Conservation (phyloP, 495 filamentous ascomycete species). For the Terfezia boudieri region DNA sequence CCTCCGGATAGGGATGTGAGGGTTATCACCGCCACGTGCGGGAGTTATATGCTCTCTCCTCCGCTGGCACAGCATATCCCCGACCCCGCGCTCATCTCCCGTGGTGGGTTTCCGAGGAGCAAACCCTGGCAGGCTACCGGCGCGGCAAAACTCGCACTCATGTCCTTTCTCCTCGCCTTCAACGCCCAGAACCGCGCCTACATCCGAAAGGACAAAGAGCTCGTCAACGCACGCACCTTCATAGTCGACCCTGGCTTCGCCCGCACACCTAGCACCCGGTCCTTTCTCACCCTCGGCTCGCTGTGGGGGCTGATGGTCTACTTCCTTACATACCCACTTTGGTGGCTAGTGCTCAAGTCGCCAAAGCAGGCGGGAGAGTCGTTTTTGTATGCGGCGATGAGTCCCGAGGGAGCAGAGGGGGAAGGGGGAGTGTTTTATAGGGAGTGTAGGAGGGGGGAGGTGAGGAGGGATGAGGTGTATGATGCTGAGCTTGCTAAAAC, state of each 20-base stretch:
- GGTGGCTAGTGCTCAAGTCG: conserved; percentile 76
- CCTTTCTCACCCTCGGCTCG: conserved; percentile 66
- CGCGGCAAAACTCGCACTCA: conserved; percentile 71
- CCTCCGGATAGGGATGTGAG: conserved; percentile 83
- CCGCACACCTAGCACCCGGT: conserved; percentile 64
- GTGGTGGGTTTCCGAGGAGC: conserved; percentile 8
- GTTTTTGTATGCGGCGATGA: conserved; percentile 68
- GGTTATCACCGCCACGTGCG: conserved; percentile 67
- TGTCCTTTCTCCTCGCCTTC: conserved; percentile 66
- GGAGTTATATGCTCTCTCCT: conserved; percentile 40
- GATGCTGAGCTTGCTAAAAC: conserved; percentile 58
- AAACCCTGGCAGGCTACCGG: conserved; percentile 45
- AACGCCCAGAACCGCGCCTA: conserved; percentile 72
- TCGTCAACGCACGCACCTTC: conserved; percentile 57
- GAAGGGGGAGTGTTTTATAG: conserved; percentile 53
- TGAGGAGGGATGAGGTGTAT: conserved; percentile 40
- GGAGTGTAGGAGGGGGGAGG: conserved; percentile 57
- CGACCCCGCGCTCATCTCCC: conserved; percentile 13
- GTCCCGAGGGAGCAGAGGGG: conserved; percentile 38
- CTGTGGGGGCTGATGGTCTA: conserved; percentile 66
- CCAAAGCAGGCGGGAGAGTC: conserved; percentile 64
- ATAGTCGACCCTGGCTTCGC: conserved; percentile 67
- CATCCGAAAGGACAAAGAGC: conserved; percentile 56
- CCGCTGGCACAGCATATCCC: conserved; percentile 18
- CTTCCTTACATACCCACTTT: conserved; percentile 49